These are phyloP conservation scores for Sporothrix mexicana DNA, from an alignment of 2,329 filamentous ascomycete species.

Conservation along the genomic window DNA sequence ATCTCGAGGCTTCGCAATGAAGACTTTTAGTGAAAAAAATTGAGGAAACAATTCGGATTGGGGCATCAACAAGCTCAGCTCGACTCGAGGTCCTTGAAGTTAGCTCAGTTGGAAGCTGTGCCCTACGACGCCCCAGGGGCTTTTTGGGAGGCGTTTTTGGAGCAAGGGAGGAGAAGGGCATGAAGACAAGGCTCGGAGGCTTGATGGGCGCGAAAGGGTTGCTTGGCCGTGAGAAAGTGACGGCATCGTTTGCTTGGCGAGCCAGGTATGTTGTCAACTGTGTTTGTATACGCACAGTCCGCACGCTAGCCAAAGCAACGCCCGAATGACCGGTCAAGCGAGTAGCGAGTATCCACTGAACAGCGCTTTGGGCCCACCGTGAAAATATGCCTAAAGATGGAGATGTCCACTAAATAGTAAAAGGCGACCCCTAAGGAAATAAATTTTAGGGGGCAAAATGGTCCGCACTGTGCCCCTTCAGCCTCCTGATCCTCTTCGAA, in stretches of 20 bases:
- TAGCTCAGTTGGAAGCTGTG: background rate
- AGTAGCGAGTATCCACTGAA: too few relatives aligned
- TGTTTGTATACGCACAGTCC: background rate
- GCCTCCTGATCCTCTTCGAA: too few relatives aligned
- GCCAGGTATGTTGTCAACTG: background rate
- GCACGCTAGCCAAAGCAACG: background rate
- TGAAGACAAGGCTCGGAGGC: background rate
- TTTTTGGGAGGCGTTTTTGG: background rate
- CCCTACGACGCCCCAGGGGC: background rate
- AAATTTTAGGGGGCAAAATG: background rate
- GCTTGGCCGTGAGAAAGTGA: conserved; percentile 23
- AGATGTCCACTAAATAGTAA: background rate
- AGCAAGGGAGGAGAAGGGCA: background rate
- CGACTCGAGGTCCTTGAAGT: too few relatives aligned
- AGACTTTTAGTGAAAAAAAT: background rate
- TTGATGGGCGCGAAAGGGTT: background rate
- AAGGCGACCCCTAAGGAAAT: background rate
- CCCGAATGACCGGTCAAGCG: background rate
- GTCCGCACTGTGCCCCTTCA: too few relatives aligned
- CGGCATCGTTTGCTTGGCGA: background rate
- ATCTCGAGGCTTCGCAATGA: background rate
- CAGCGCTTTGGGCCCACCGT: background rate
- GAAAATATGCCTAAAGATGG: background rate
- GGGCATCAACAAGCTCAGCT: background rate
- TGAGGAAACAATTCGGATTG: background rate